A percentile compares a stretch with the other conserved stretches of the same genome.
Conservation (phyloP, 202 grass and related monocot genomes). For the Setaria italica region DNA sequence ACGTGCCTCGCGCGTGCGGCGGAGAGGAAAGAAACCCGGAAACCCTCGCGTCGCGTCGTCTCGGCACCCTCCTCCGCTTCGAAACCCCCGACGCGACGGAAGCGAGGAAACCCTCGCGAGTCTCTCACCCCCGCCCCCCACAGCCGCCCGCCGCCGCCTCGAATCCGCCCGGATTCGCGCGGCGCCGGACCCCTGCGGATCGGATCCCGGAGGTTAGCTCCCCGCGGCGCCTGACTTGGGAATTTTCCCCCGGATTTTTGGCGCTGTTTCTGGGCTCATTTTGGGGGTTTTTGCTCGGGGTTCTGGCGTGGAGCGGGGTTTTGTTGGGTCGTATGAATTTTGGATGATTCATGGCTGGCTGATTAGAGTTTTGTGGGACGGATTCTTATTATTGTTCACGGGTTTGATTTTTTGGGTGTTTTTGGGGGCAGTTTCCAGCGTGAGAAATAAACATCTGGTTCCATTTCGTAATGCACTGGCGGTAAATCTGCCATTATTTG, state of each 20-base stretch:
- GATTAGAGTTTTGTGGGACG: slow-evolving; percentile 24
- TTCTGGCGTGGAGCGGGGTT: neutral
- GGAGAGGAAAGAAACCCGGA: slow-evolving; percentile 44
- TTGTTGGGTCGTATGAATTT: neutral
- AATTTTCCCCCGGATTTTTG: neutral
- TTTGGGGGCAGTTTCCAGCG: slow-evolving; percentile 30
- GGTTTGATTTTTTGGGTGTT: slow-evolving; percentile 14
- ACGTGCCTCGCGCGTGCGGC: slow-evolving; percentile 48
- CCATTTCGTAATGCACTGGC: slow-evolving; percentile 44
- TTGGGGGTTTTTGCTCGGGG: slow-evolving; percentile 31
- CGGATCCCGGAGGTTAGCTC: slow-evolving; percentile 48
- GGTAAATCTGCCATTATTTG: slow-evolving; percentile 16
- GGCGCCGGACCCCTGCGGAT: neutral
- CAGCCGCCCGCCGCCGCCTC: slow-evolving; percentile 19
- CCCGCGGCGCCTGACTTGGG: neutral
- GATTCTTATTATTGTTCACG: slow-evolving; percentile 18
- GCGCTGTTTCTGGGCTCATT: slow-evolving; percentile 31
- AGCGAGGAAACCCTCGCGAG: slow-evolving; percentile 44
- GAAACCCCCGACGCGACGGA: slow-evolving; percentile 56
- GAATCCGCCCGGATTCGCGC: slow-evolving; percentile 25
- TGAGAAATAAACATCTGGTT: neutral
- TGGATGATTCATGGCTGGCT: neutral
- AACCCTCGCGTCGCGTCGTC: slow-evolving; percentile 52
- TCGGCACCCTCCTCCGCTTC: slow-evolving; percentile 44
- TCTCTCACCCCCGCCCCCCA: neutral